These are phyloP conservation scores for Verticillium nubilum DNA, from an alignment of 2,329 filamentous ascomycete species.

Conservation along the genomic window DNA sequence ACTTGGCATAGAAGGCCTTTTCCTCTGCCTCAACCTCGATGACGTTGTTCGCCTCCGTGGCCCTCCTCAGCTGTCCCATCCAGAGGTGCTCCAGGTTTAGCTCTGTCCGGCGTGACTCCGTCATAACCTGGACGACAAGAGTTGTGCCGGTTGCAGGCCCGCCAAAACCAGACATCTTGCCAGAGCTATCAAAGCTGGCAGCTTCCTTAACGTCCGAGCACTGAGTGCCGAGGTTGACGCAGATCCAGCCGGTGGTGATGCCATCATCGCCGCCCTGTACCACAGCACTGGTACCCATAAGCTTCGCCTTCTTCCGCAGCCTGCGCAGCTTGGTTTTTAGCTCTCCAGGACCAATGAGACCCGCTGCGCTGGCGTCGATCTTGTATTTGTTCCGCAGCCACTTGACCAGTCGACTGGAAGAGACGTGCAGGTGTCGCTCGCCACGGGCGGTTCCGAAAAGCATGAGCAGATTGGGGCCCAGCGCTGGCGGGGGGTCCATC, in stretches of 20 bases:
- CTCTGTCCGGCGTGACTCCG: constrained; percentile 45
- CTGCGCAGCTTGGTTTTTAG: constrained; percentile 80
- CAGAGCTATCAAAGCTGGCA: constrained; percentile 37
- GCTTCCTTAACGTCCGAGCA: constrained; percentile 46
- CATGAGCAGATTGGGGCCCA: constrained; percentile 89
- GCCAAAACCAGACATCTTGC: constrained; percentile 74
- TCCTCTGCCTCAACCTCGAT: constrained; percentile 13
- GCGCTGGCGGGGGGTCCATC: constrained; percentile 78
- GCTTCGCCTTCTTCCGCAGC: constrained; percentile 73
- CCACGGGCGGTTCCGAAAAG: constrained; percentile 85
- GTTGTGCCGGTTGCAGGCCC: constrained; percentile 41
- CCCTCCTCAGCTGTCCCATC: constrained; percentile 33
- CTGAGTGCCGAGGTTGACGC: constrained; percentile 77
- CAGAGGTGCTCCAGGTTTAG: constrained; percentile 50
- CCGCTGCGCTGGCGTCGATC: constrained; percentile 75
- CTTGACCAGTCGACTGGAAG: constrained; percentile 81
- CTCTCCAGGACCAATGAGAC: constrained; percentile 83
- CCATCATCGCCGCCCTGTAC: constrained; percentile 71
- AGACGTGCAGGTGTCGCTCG: constrained; percentile 88
- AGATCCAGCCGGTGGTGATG: constrained; percentile 92
- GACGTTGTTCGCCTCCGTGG: constrained; percentile 8
- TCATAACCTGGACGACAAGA: constrained; percentile 53
- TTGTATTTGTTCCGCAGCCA: constrained; percentile 73
- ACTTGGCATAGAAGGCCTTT: constrained; percentile 15
- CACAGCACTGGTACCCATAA: constrained; percentile 68